These are phyloP conservation scores for Saccharomyces hybrid DNA, from an alignment of 1,139 yeast species.

Conservation along the genomic window DNA sequence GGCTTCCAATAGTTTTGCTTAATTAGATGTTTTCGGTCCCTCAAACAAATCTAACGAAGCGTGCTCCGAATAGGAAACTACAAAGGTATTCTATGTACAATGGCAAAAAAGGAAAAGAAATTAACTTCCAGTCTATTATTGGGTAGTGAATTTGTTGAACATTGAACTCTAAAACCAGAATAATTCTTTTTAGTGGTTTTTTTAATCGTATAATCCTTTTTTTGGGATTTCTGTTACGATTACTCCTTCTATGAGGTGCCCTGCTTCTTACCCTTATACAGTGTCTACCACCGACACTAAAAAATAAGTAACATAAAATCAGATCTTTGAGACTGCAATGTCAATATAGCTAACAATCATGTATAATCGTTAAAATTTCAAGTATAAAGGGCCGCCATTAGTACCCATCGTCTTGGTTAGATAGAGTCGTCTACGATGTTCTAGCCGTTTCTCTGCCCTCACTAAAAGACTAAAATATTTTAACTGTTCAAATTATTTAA, in stretches of 20 bases:
- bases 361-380: neutral
- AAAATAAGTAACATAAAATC: neutral
- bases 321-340: neutral
- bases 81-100: constrained; percentile 2
- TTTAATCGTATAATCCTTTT: neutral
- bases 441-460: neutral
- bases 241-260: neutral
- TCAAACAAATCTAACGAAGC: neutral
- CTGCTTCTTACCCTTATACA: neutral
- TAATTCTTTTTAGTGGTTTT: neutral
- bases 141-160: neutral
- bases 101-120: neutral
- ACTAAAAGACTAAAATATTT: neutral
- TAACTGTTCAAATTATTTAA: neutral
- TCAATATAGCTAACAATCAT: neutral
- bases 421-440: neutral
- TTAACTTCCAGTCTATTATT: neutral
- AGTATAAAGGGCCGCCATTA: neutral
- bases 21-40: neutral
- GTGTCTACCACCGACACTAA: neutral
- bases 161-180: neutral
- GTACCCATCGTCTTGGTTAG: neutral
- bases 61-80: constrained; percentile 9
- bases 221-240: neutral
- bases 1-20: neutral